Conservation (phyloP, 2,329 filamentous ascomycete genomes). For the Penicillium corylophilum region DNA sequence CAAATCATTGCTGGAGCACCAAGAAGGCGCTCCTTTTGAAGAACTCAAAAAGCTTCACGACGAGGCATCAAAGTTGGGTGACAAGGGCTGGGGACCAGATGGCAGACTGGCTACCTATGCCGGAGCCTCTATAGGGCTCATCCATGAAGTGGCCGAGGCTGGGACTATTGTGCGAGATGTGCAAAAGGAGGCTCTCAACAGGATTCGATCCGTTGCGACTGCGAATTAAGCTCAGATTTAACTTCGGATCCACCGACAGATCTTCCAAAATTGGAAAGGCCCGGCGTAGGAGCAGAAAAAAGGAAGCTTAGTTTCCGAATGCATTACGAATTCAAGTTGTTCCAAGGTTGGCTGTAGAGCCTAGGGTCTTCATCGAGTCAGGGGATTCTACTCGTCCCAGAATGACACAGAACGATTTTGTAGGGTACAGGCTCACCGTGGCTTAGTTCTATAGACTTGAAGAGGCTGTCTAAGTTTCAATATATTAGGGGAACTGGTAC, state of each 20-base stretch:
- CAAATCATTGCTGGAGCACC: constrained; percentile 49
- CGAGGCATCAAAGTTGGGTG: constrained; percentile 40
- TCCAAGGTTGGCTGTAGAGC: too few species aligned
- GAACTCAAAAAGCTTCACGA: constrained; percentile 48
- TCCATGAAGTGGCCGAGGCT: constrained; percentile 43
- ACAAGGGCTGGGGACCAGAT: constrained; percentile 49
- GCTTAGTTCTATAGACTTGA: too few species aligned
- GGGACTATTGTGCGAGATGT: constrained; percentile 39
- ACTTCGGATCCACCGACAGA: background rate
- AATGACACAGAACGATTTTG: too few species aligned
- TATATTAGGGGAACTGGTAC: too few species aligned
- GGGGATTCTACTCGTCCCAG: too few species aligned
- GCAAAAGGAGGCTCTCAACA: constrained; percentile 11
- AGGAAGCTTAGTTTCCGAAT: too few species aligned
- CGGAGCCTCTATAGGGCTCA: constrained; percentile 48
- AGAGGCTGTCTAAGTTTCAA: too few species aligned
- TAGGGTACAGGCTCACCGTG: too few species aligned
- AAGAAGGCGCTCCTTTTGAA: constrained; percentile 45
- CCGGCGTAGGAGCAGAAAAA: too few species aligned
- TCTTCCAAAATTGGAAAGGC: too few species aligned
- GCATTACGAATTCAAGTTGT: too few species aligned
- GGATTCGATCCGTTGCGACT: constrained; percentile 4
- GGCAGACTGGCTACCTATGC: constrained; percentile 54
- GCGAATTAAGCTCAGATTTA: background rate
- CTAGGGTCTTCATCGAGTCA: too few species aligned